Percentiles rank a stretch among this genome's conserved stretches.
Conservation (phyloP, 2,329 filamentous ascomycete genomes). For the Penicillium polonicum region DNA sequence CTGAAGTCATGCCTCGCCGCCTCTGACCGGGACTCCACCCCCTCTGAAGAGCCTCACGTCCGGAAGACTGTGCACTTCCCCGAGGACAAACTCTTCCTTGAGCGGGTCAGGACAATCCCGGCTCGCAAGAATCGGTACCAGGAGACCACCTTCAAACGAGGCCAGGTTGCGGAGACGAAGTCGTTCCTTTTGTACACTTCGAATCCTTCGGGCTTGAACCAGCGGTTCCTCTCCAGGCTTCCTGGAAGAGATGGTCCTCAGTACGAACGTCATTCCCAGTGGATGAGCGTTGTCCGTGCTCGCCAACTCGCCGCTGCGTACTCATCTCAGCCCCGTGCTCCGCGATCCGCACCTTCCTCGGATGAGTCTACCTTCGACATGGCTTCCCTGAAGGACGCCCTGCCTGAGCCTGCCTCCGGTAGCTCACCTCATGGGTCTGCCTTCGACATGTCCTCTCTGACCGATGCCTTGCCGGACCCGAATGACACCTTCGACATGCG, state of each 20-base stretch:
- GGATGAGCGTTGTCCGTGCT: not conserved
- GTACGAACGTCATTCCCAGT: not conserved
- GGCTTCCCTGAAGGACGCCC: not conserved
- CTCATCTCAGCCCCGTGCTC: not conserved
- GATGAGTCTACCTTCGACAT: not conserved
- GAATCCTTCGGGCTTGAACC: not conserved
- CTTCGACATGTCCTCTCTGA: not conserved
- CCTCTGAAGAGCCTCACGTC: not conserved
- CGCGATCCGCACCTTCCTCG: not conserved
- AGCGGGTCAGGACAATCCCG: not conserved
- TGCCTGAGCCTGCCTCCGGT: not conserved
- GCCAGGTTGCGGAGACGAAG: not conserved
- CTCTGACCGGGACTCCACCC: not conserved
- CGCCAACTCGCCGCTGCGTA: not conserved
- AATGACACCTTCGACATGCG: not conserved
- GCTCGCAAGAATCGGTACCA: not conserved
- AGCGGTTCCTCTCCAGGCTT: not conserved
- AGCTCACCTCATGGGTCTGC: not conserved
- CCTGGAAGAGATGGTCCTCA: not conserved
- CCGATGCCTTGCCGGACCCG: not conserved
- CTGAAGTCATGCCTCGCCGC: constrained; percentile 1
- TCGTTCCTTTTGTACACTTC: not conserved
- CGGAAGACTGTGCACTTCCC: constrained; percentile 3
- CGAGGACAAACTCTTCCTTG: not conserved
- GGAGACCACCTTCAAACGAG: not conserved